Evolutionary conservation across 148 eudicot species (phyloP), one percentile per base, ranked within the genome.

Genomic region (Diospyros kaki): DNA sequence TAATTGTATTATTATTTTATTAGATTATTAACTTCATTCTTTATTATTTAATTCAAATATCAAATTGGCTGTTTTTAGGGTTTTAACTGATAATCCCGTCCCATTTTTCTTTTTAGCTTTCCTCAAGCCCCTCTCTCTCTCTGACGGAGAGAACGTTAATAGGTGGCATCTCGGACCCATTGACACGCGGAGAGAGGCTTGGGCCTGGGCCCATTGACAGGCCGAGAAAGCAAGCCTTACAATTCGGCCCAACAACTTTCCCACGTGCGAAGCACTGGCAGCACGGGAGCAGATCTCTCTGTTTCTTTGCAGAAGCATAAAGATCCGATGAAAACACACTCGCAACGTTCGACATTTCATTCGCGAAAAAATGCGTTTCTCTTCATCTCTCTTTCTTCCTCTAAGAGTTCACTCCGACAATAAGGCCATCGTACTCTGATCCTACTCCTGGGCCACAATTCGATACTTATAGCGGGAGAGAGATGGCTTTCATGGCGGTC

Each of bases 401-500:
- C 68, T n/a, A 15, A 40, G 3, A 38, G 0, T 13, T 39, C 40
- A 42, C 9, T n/a, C 17, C 5, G 6, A 41, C 12, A 41, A 56
- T 65, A 45, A 6, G 17, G 40, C 46, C 42, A 39, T 8, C n/a
- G 51, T 11, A 2, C 15, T 5, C 15, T 6, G 28, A 59, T 59
- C 64, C 1, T 4, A 41, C 38, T 28, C 5, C 43, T 9, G 18
- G 5, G 2, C 64, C 41, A 44, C 52, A 17, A 10, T 44, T 10
- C 17, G 4, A 45, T 0, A 9, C 39, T 15, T 44, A 48, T 9
- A 59, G 69, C 51, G 42, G 45, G 75, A 76, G 72, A 61, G 59
- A 58, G 48, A 91, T 91, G 94, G 92, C 97, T 67, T 84, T 96
- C 71, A 91, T 96, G 97, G 91, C 98, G 61, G 99, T 89, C 55